phyloP scores from a whole-genome alignment of 345 rosid genomes.

The Camelina neglecta region DNA sequence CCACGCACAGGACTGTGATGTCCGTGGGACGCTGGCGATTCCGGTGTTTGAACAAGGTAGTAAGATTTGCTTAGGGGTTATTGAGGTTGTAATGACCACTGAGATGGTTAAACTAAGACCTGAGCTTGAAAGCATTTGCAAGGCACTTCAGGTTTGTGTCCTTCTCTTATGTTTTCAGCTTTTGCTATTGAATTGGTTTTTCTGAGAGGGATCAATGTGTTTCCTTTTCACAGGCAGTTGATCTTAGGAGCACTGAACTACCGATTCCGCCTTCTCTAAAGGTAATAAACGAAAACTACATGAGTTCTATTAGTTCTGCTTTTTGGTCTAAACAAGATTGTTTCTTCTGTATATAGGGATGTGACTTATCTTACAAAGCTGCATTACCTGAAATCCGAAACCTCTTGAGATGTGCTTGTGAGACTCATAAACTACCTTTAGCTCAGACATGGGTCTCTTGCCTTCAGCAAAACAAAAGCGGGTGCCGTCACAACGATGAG shows the following conservation, averaged over 20 bases:
- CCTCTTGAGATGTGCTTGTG: slow-evolving; percentile 74
- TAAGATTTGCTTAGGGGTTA: slow-evolving; percentile 82
- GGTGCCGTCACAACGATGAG: slow-evolving; percentile 78
- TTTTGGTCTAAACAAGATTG: slow-evolving; percentile 29
- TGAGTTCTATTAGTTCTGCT: not conserved
- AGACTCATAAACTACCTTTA: slow-evolving; percentile 77
- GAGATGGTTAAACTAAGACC: slow-evolving; percentile 67
- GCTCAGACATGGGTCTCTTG: slow-evolving; percentile 93
- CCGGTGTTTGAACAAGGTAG: slow-evolving; percentile 92
- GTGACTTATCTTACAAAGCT: slow-evolving; percentile 60
- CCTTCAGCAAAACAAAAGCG: slow-evolving; percentile 73
- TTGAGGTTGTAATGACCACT: slow-evolving; percentile 84
- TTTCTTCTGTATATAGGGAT: slow-evolving; percentile 51
- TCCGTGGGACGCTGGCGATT: slow-evolving; percentile 86
- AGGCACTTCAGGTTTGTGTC: slow-evolving; percentile 81
- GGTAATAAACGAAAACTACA: slow-evolving; percentile 49
- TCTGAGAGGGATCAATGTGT: slow-evolving; percentile 1
- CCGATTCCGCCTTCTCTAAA: slow-evolving; percentile 46
- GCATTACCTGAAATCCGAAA: slow-evolving; percentile 79
- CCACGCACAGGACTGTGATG: slow-evolving; percentile 75
- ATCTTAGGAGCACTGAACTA: slow-evolving; percentile 71
- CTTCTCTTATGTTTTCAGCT: slow-evolving; percentile 12
- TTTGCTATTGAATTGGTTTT: slow-evolving; percentile 2
- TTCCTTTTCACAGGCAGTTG: slow-evolving; percentile 65
- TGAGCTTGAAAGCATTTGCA: slow-evolving; percentile 84